Percentiles rank a stretch among this genome's conserved stretches.
Conservation (phyloP, 768 basidiomycete genomes). For the Agaricus sinodeliciosus region DNA sequence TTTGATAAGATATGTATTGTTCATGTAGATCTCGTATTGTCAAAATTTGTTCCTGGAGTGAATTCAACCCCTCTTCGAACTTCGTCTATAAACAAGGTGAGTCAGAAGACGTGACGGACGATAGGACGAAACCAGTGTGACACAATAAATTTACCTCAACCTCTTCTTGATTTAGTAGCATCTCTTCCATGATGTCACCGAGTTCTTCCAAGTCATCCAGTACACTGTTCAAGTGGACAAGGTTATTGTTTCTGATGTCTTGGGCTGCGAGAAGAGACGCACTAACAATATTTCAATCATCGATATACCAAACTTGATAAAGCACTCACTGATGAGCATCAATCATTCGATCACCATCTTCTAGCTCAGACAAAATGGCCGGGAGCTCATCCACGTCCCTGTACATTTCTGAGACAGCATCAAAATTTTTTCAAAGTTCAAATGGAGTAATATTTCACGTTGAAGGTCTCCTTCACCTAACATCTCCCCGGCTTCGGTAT, state of each 20-base stretch:
- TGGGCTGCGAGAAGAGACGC: constrained; percentile 41
- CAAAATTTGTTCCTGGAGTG: constrained; percentile 54
- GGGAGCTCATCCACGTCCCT: constrained; percentile 77
- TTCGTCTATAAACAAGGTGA: constrained; percentile 29
- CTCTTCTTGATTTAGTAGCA: constrained; percentile 61
- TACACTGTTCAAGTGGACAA: constrained; percentile 41
- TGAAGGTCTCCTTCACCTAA: constrained; percentile 66
- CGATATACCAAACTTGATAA: not conserved
- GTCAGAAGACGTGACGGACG: not conserved
- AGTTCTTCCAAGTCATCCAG: constrained; percentile 70
- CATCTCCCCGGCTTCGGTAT: constrained; percentile 60
- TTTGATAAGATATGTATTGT: constrained; percentile 62
- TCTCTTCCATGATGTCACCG: constrained; percentile 73
- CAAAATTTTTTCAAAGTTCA: not conserved
- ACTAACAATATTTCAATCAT: constrained; percentile 25
- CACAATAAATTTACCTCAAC: constrained; percentile 47
- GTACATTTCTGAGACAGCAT: constrained; percentile 54
- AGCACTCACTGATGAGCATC: constrained; percentile 48
- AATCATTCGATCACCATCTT: constrained; percentile 48
- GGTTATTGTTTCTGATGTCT: constrained; percentile 34
- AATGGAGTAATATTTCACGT: constrained; percentile 30
- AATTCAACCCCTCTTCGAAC: constrained; percentile 45
- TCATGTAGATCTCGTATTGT: constrained; percentile 60
- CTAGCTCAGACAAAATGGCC: constrained; percentile 65
- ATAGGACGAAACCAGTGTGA: not conserved